phyloP scores from a whole-genome alignment of 2,329 filamentous ascomycete genomes.

The Fusarium sulawesiense region DNA sequence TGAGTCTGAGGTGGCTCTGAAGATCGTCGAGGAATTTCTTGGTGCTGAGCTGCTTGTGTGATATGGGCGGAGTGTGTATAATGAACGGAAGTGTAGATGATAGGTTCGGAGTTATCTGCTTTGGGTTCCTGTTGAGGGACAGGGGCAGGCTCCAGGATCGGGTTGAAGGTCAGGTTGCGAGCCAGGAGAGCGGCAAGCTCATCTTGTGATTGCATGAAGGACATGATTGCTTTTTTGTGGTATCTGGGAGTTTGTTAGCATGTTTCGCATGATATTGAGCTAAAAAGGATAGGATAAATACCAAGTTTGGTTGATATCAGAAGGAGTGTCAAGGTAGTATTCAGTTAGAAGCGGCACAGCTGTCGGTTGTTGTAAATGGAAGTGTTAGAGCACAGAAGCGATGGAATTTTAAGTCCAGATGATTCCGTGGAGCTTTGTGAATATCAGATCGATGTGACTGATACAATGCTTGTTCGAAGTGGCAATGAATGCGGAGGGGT shows the following conservation, averaged over 20 bases:
- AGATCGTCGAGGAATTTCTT: constrained; percentile 58
- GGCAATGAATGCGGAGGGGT: constrained; percentile 37
- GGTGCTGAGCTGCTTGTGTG: constrained; percentile 47
- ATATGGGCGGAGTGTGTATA: constrained; percentile 83
- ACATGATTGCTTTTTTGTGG: constrained; percentile 48
- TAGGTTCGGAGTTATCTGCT: constrained; percentile 55
- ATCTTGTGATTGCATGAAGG: constrained; percentile 75
- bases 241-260: constrained; percentile 28
- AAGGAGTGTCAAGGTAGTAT: constrained; percentile 3
- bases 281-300: constrained; percentile 19
- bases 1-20: constrained; percentile 64
- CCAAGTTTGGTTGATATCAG: constrained; percentile 16
- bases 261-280: not conserved
- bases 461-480: constrained; percentile 22
- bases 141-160: constrained; percentile 38
- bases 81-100: constrained; percentile 82
- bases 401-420: constrained; percentile 4
- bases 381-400: constrained; percentile 1
- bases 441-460: constrained; percentile 20
- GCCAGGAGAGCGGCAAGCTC: constrained; percentile 86
- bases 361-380: not conserved
- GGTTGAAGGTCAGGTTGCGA: constrained; percentile 75
- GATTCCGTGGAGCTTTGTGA: constrained; percentile 3
- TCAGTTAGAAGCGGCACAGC: not conserved
- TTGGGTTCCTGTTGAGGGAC: constrained; percentile 46